These are phyloP conservation scores for Omphalotus guepiniiformis DNA, from an alignment of 768 basidiomycete genomes.

Conservation along the genomic window DNA sequence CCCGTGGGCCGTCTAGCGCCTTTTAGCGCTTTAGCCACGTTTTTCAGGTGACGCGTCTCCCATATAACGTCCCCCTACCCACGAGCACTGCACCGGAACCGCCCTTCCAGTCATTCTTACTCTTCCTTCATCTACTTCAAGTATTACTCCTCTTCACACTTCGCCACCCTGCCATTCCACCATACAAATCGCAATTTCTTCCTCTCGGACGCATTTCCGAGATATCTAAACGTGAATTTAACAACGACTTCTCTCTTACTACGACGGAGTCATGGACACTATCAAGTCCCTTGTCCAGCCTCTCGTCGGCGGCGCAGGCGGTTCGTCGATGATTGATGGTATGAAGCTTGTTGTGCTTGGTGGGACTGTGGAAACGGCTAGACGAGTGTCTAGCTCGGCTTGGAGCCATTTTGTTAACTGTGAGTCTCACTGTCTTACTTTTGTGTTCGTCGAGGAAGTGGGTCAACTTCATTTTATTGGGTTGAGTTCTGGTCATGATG, in stretches of 20 bases:
- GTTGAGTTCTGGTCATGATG: slow-evolving; percentile 2
- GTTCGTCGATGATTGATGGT: slow-evolving; percentile 80
- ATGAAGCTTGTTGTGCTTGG: slow-evolving; percentile 88
- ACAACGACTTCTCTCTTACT: not conserved
- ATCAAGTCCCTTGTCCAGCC: slow-evolving; percentile 80
- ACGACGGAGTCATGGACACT: slow-evolving; percentile 64
- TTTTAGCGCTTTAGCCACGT: no score
- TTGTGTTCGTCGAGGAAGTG: not conserved
- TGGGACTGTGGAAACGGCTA: slow-evolving; percentile 83
- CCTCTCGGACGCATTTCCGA: not conserved
- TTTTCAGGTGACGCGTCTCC: no score
- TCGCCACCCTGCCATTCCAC: not conserved
- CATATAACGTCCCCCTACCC: no score
- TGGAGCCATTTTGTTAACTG: slow-evolving; percentile 90
- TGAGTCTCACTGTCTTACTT: slow-evolving; percentile 33
- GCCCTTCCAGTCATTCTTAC: no score
- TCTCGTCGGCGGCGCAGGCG: slow-evolving; percentile 68
- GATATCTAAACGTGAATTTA: not conserved
- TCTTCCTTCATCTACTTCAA: slow-evolving; percentile 2
- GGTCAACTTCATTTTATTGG: slow-evolving; percentile 2
- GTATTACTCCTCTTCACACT: slow-evolving; percentile 4
- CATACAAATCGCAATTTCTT: not conserved
- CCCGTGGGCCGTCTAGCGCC: no score
- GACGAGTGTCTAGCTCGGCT: slow-evolving; percentile 76
- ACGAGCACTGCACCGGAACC: no score